Evolutionary conservation across 495 filamentous ascomycete species (phyloP).

Genomic region (Xylaria longipes): DNA sequence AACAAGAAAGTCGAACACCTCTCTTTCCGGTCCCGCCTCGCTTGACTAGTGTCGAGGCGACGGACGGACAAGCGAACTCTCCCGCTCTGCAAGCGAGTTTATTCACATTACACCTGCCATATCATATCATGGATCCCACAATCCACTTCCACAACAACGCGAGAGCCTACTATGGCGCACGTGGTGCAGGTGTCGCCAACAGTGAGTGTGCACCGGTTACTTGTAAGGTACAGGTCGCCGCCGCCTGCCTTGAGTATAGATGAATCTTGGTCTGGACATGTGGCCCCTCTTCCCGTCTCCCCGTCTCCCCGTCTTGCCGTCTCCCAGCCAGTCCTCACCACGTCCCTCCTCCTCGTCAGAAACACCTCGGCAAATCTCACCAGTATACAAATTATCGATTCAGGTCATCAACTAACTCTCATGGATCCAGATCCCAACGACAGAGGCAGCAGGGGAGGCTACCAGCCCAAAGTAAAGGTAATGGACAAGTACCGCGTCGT

Average conservation of each 20-base stretch:
- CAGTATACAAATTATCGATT: too few relatives aligned
- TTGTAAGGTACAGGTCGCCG: not conserved
- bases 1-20: not conserved
- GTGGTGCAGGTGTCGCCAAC: not conserved
- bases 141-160: not conserved
- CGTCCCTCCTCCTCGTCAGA: not conserved
- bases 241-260: not conserved
- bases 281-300: not conserved
- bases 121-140: not conserved
- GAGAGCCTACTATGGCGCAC: constrained; percentile 2
- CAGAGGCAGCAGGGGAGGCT: constrained; percentile 57
- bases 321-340: not conserved
- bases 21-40: not conserved
- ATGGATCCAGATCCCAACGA: constrained; percentile 52
- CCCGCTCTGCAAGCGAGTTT: not conserved
- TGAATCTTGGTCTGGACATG: not conserved
- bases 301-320: not conserved
- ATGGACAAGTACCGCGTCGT: constrained; percentile 93
- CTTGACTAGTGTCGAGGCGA: constrained; percentile 8
- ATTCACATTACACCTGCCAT: not conserved
- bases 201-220: constrained; percentile 7
- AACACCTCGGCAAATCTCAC: not conserved
- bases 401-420: constrained; percentile 8
- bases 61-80: not conserved
- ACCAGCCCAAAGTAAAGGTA: constrained; percentile 87